Conservation (phyloP, 139 green algal species). For the Pseudopediastrum boryanum region DNA sequence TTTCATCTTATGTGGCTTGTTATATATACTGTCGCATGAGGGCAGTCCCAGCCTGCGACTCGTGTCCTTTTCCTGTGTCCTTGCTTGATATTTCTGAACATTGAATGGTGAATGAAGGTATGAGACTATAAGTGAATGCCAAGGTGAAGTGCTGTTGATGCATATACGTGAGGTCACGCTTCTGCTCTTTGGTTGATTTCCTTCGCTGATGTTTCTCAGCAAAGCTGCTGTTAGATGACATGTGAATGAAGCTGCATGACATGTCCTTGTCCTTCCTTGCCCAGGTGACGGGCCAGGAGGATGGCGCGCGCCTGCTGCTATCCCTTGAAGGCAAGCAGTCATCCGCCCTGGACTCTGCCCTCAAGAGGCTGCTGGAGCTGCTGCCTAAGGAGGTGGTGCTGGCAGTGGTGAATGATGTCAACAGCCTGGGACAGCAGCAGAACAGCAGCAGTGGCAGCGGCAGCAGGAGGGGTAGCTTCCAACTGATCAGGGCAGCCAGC, state of each 20-base stretch:
- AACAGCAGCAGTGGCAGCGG: background rate
- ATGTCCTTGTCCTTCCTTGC: background rate
- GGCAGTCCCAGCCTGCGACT: no score
- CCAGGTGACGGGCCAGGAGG: constrained; percentile 54
- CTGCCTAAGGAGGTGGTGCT: constrained; percentile 22
- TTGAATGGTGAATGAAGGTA: background rate
- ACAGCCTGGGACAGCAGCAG: constrained; percentile 12
- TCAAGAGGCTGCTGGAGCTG: constrained; percentile 6
- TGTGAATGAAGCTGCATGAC: background rate
- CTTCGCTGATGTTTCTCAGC: background rate
- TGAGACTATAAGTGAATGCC: background rate
- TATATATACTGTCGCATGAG: no score
- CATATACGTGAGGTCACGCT: background rate
- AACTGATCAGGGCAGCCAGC: no score
- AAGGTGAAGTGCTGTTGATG: background rate
- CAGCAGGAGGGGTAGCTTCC: no score
- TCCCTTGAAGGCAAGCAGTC: constrained; percentile 65
- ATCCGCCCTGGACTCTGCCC: constrained; percentile 35
- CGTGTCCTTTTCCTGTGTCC: no score
- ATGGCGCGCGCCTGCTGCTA: constrained; percentile 61
- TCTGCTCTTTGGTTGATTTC: background rate
- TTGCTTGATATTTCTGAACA: no score
- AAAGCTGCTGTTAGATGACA: background rate
- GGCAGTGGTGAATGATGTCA: background rate
- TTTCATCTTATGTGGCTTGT: no score